These are phyloP conservation scores for Melocanna baccifera DNA, from an alignment of 176 grass and related monocot genomes.

Conservation along the genomic window DNA sequence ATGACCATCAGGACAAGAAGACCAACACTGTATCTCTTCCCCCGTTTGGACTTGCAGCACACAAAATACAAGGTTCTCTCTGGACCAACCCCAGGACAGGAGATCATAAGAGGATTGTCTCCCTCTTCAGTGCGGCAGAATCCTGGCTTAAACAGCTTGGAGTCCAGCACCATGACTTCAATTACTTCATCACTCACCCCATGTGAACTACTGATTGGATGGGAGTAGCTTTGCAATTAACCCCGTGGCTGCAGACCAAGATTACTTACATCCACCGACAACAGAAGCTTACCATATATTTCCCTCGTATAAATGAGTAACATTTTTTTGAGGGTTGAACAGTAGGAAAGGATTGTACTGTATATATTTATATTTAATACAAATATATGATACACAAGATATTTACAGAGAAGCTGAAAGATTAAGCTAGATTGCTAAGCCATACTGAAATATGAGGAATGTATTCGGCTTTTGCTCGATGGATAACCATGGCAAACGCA, in stretches of 20 bases:
- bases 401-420: too few species aligned
- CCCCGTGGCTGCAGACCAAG: constrained; percentile 13
- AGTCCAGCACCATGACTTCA: constrained; percentile 86
- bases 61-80: constrained; percentile 63
- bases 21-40: constrained; percentile 42
- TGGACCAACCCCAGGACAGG: constrained; percentile 73
- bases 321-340: too few species aligned
- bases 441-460: too few species aligned
- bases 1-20: constrained; percentile 39
- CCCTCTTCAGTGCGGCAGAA: constrained; percentile 58
- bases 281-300: constrained; percentile 15
- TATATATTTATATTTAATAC: neutral
- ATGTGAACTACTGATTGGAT: constrained; percentile 33
- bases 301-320: neutral
- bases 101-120: constrained; percentile 47
- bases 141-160: constrained; percentile 82
- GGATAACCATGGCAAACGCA: too few species aligned
- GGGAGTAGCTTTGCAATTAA: constrained; percentile 19
- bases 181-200: constrained; percentile 74
- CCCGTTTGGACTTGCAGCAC: constrained; percentile 71
- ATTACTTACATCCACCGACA: constrained; percentile 28
- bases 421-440: too few species aligned
- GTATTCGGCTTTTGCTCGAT: too few species aligned
- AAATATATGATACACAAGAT: neutral
- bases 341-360: too few species aligned